These are phyloP conservation scores for Syzygium malaccense DNA, from an alignment of 441 rosid species.

Conservation along the genomic window DNA sequence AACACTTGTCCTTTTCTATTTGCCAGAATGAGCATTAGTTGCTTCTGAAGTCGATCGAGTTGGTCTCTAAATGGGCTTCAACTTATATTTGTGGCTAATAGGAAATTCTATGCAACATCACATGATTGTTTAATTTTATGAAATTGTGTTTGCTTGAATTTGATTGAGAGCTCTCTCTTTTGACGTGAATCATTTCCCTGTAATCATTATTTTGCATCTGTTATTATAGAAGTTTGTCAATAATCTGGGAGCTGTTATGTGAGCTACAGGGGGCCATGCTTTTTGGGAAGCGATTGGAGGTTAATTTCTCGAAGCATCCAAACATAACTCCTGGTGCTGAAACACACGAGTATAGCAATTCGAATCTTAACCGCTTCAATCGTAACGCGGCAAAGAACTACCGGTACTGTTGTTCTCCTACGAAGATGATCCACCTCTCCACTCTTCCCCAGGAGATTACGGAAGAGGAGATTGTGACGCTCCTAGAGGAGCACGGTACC, in stretches of 20 bases:
- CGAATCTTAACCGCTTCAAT: constrained; percentile 93
- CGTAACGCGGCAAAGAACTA: constrained; percentile 97
- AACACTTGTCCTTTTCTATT: neutral
- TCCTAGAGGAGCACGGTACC: constrained; percentile 72
- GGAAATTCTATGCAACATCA: neutral
- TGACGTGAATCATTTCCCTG: neutral
- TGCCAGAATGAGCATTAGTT: neutral
- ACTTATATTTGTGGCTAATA: neutral
- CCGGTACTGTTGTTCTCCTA: constrained; percentile 96
- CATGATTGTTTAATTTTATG: neutral
- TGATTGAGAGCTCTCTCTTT: neutral
- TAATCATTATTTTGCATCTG: neutral
- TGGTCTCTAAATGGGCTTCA: neutral
- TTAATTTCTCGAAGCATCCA: constrained; percentile 88
- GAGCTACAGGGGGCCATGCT: constrained; percentile 71
- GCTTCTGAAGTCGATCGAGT: neutral
- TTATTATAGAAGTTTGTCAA: neutral
- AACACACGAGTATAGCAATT: constrained; percentile 71
- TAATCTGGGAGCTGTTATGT: neutral
- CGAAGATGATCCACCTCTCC: constrained; percentile 91
- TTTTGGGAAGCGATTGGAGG: constrained; percentile 88
- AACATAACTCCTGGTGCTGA: constrained; percentile 90
- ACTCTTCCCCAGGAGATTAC: constrained; percentile 82
- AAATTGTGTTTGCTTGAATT: neutral
- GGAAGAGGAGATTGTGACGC: constrained; percentile 74